Evolutionary conservation across 306 rosid species (phyloP), one percentile per base, ranked within the genome.

Genomic region (Coriaria nepalensis): DNA sequence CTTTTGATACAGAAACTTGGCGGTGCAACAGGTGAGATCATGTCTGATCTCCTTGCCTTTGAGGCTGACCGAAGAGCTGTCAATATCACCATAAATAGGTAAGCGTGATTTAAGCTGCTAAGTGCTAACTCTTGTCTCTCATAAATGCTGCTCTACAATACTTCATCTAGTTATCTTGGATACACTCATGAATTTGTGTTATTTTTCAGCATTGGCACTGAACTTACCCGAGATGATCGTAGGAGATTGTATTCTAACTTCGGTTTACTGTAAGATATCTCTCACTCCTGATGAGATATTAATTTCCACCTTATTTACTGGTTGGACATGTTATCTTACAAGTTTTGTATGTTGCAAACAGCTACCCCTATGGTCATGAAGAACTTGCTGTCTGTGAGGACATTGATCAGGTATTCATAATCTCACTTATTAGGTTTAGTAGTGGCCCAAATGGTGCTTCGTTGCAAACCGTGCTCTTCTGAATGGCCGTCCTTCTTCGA

Each of bases 21-120:
- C 65, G 95, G 98, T 56, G 98, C 94, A 36, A 90, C 98, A 13
- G 78, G 79, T 55, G 95, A 85, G 77, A 90, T 90, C 70, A 90
- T 90, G 98, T 85, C 94, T 67, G 94, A 90, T 60, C 94, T 90
- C 47, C 94, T 90, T 39, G 82, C 94, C 58, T 85, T 90, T 71
- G 98, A 90, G 76, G 92, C 98, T 53, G 98, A 90, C 71, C 68
- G 98, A 79, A 85, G 98, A 72, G 98, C 98, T 69, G 95, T 85
- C 57, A 90, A 90, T 69, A 90, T 90, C 52, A 55, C 85, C 65
- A 90, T 90, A 55, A 90, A 90, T 35, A 90, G 98, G 98, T 85
- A 79, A 20, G 29, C 29, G 3, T 20, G 29, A 20, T 20, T 20
- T 20, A 20, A 20, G 29, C 3, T 20, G 1, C 29, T 20, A 20